phyloP scores from a whole-genome alignment of 148 eudicot species.

The Euryodendron excelsum region DNA sequence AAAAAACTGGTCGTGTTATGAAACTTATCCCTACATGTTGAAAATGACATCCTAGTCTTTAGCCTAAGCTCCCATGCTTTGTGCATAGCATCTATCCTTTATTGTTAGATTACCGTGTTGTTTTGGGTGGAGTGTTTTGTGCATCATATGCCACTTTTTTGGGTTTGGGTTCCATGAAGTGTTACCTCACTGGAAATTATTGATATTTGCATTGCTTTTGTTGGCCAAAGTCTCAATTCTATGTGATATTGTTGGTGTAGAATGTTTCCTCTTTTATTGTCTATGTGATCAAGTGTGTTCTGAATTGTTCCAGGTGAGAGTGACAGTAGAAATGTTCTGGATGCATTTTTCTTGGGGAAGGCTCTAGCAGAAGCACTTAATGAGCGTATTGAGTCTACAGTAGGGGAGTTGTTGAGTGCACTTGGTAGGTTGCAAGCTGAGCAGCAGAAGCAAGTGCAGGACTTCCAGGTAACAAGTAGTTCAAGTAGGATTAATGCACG shows the following conservation, averaged over 20 bases:
- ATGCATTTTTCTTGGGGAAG: slow-evolving; percentile 98
- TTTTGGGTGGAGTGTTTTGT: too few relatives aligned
- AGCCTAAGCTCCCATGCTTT: too few relatives aligned
- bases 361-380: slow-evolving; percentile 86
- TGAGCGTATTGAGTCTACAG: slow-evolving; percentile 84
- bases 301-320: slow-evolving; percentile 61
- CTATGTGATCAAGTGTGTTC: background rate
- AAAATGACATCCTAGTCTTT: too few relatives aligned
- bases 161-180: background rate
- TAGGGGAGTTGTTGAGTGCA: slow-evolving; percentile 82
- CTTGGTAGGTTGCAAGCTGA: slow-evolving; percentile 94
- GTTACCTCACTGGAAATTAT: background rate
- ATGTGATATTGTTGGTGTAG: background rate
- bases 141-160: too few relatives aligned
- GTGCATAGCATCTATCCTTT: too few relatives aligned
- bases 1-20: too few relatives aligned
- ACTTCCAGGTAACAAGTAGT: slow-evolving; percentile 63
- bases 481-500: background rate
- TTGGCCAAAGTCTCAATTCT: background rate
- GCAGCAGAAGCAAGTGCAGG: slow-evolving; percentile 84
- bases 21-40: too few relatives aligned
- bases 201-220: background rate
- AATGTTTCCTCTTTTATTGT: background rate
- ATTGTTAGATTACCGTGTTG: too few relatives aligned
- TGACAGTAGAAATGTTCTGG: slow-evolving; percentile 67